phyloP scores from a whole-genome alignment of 2,329 filamentous ascomycete species.

The Reticulascus tulasneorum region DNA sequence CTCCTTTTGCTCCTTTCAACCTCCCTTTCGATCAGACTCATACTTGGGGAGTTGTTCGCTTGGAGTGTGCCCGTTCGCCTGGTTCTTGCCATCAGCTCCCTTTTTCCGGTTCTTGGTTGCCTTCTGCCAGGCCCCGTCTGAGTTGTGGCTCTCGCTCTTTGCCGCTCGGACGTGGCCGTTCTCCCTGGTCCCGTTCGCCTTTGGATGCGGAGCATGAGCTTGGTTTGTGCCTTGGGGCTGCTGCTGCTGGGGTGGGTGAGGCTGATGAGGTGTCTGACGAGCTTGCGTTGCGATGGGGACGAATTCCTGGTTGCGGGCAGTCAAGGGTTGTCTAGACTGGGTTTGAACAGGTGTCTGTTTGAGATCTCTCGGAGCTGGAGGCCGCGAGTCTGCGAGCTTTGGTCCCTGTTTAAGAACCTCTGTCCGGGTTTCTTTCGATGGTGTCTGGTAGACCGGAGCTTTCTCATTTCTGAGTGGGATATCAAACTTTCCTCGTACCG shows the following conservation, averaged over 20 bases:
- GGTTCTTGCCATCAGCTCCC: constrained; percentile 43
- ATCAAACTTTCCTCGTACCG: constrained; percentile 41
- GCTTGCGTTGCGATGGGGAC: constrained; percentile 5
- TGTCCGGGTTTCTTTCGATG: constrained; percentile 10
- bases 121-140: constrained; percentile 55
- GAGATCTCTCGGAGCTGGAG: constrained; percentile 20
- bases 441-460: constrained; percentile 6
- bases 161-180: constrained; percentile 51
- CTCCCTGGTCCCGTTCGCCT: constrained; percentile 38
- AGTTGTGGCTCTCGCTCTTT: constrained; percentile 49
- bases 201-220: constrained; percentile 21
- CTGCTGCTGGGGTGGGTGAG: constrained; percentile 1
- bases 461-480: constrained; percentile 5
- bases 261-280: neutral
- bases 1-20: constrained; percentile 32
- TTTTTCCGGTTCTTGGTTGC: constrained; percentile 51
- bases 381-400: constrained; percentile 5
- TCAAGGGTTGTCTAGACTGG: constrained; percentile 14
- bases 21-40: constrained; percentile 59
- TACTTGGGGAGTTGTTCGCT: constrained; percentile 55
- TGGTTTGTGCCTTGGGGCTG: constrained; percentile 13
- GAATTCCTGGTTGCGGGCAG: neutral
- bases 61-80: constrained; percentile 30
- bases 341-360: constrained; percentile 19
- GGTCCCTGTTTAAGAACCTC: constrained; percentile 1